phyloP scores from a whole-genome alignment of 139 green algal species.

The Haematococcus lacustris region DNA sequence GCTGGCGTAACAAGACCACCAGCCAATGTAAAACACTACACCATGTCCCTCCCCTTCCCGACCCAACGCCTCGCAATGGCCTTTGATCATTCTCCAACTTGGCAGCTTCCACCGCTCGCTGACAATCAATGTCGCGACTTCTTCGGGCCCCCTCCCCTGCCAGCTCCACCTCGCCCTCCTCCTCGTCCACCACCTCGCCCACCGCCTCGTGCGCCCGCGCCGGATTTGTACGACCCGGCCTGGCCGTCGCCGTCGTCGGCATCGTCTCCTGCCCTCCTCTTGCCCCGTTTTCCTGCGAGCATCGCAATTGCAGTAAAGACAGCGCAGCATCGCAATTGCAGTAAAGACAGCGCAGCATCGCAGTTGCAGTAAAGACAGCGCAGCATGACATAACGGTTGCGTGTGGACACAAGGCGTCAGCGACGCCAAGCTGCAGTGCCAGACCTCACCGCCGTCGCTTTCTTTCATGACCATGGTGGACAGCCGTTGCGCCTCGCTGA shows the following conservation, averaged over 20 bases:
- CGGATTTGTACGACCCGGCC: background rate
- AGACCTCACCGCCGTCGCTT: slow-evolving; percentile 22
- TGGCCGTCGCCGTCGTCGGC: background rate
- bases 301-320: no score
- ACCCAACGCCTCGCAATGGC: no score
- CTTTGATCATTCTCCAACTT: no score
- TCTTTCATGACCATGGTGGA: slow-evolving; percentile 78
- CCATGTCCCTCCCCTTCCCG: no score
- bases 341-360: background rate
- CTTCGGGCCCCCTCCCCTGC: background rate
- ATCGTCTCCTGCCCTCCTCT: background rate
- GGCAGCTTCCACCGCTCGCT: no score
- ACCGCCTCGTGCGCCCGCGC: background rate
- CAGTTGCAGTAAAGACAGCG: background rate
- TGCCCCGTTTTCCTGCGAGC: background rate
- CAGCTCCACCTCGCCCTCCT: background rate
- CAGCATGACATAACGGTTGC: background rate
- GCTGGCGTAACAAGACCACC: no score
- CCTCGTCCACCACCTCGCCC: background rate
- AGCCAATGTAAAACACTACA: no score
- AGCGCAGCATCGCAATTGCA: no score
- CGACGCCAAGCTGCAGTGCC: background rate
- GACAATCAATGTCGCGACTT: no score
- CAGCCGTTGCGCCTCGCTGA: slow-evolving; percentile 74
- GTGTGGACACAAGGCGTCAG: background rate